phyloP scores from a whole-genome alignment of 1,284 basidiomycete genomes.

The Ganoderma lucidum region DNA sequence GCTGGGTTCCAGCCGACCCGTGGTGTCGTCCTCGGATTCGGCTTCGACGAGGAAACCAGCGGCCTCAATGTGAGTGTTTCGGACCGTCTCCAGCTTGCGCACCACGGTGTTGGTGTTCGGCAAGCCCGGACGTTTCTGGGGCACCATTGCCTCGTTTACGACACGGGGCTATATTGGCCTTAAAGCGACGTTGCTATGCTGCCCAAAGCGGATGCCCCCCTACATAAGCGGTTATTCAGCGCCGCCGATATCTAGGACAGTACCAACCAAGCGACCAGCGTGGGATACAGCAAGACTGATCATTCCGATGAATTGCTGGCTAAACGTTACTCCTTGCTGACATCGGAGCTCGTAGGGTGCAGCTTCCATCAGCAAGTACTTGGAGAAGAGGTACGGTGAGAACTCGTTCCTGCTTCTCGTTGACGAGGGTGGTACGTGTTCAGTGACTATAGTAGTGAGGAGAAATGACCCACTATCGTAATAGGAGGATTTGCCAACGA shows the following conservation, averaged over 20 bases:
- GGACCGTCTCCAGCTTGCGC: not conserved
- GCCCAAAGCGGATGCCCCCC: not conserved
- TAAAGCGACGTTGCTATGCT: not conserved
- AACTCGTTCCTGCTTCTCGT: conserved; percentile 64
- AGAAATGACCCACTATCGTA: not conserved
- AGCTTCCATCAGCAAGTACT: conserved; percentile 49
- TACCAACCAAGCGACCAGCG: not conserved
- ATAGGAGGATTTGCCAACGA: conserved; percentile 46
- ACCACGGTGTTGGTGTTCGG: too few relatives aligned
- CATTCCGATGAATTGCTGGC: conserved; percentile 15
- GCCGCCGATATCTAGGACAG: not conserved
- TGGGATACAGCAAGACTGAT: not conserved
- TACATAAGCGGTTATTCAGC: not conserved
- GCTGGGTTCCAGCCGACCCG: conserved; percentile 59
- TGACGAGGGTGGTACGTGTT: conserved; percentile 53
- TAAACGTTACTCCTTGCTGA: not conserved
- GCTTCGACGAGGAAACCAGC: conserved; percentile 76
- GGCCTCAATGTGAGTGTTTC: conserved; percentile 52
- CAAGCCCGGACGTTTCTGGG: not conserved
- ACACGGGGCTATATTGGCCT: too few relatives aligned
- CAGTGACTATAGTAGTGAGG: not conserved
- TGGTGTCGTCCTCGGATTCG: conserved; percentile 67
- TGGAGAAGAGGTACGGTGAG: conserved; percentile 59
- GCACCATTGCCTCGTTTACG: not conserved
- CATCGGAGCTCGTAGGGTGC: conserved; percentile 52